Evolutionary conservation across 73 alveolate genomes (phyloP).

Genomic region (Symbiodinium natans): DNA sequence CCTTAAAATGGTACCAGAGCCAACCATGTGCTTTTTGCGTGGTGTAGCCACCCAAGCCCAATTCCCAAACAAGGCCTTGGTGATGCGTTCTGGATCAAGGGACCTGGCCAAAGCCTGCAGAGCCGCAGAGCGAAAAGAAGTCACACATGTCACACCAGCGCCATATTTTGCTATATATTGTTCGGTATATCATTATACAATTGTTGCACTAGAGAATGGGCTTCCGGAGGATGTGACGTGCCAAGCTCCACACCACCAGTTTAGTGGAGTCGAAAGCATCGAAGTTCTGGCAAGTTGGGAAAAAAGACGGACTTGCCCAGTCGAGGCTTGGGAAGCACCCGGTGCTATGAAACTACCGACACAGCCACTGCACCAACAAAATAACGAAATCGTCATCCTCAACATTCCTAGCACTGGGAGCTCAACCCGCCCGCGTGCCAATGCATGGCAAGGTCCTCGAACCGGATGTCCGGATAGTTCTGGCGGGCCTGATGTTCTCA

Average conservation of each 20-base stretch:
- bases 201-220: too few species aligned
- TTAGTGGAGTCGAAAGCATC: conserved; percentile 82
- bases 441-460: conserved; percentile 32
- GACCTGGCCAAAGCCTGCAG: conserved; percentile 81
- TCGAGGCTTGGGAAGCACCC: not conserved
- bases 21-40: too few species aligned
- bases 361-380: not conserved
- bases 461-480: conserved; percentile 58
- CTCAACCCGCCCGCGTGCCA: too few species aligned
- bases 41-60: too few species aligned
- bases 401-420: not conserved
- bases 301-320: too few species aligned
- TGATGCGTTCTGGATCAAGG: conserved; percentile 34
- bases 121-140: too few species aligned
- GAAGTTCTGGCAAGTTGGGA: conserved; percentile 38
- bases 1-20: too few species aligned
- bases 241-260: conserved; percentile 38
- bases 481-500: conserved; percentile 56
- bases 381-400: too few species aligned
- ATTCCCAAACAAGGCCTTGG: conserved; percentile 74
- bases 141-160: too few species aligned
- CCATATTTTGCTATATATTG: too few species aligned
- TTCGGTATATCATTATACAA: too few species aligned
- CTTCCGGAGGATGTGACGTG: too few species aligned
- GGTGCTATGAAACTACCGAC: not conserved